Evolutionary conservation across 805 yeast species (phyloP).

Genomic region (Zygosaccharomyces gambellarensis): DNA sequence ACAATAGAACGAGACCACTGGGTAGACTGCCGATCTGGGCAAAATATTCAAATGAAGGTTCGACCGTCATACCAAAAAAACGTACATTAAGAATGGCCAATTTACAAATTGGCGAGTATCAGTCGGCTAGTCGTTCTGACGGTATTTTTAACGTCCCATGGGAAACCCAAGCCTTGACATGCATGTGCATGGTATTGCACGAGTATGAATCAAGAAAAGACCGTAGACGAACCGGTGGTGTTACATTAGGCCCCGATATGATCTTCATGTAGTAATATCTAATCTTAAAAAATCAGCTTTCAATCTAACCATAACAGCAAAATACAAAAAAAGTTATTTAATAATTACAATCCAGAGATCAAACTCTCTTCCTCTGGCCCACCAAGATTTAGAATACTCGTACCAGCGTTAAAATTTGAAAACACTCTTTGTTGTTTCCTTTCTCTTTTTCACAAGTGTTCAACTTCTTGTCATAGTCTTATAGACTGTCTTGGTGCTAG

Average conservation of each 20-base stretch:
- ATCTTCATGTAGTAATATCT: constrained; percentile 6
- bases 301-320: background rate
- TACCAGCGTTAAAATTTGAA: background rate
- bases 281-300: background rate
- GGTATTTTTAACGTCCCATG: constrained; percentile 24
- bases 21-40: constrained; percentile 31
- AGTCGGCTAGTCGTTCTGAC: constrained; percentile 3
- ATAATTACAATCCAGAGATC: constrained; percentile 1
- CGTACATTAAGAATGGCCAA: constrained; percentile 26
- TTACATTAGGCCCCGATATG: constrained; percentile 6
- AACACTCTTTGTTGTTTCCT: background rate
- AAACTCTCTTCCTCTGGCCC: background rate
- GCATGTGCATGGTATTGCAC: constrained; percentile 34
- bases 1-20: constrained; percentile 17
- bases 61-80: constrained; percentile 26
- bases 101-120: constrained; percentile 23
- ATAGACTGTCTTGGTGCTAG: constrained; percentile 28
- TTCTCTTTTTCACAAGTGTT: background rate
- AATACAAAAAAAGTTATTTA: background rate
- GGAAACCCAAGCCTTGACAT: constrained; percentile 29
- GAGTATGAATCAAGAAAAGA: constrained; percentile 34
- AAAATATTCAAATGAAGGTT: constrained; percentile 25
- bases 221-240: constrained; percentile 14
- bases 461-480: constrained; percentile 18
- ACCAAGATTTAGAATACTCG: background rate